Base-by-base conservation (phyloP, 1,139 yeast genomes). In the Lodderomyces margitis region DNA sequence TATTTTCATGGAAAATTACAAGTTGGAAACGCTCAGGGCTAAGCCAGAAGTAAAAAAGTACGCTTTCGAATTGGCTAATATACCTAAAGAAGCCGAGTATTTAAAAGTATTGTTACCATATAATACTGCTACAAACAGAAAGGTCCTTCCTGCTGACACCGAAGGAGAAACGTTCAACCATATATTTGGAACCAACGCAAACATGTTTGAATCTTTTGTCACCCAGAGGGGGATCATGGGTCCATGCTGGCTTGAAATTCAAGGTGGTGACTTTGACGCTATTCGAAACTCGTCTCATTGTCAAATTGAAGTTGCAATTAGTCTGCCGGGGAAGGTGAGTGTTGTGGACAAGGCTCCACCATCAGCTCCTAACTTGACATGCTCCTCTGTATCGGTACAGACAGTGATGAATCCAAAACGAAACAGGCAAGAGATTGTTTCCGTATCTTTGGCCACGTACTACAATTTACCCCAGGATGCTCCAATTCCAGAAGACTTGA, bases 171-270 rank as follows among this genome's bases (percentile, higher is more conserved):
- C 95, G 0, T 91, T 87, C 57, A 68, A 75, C 17, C 85, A 78
- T 46, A 87, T 88, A 3, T 89, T 91, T 65, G 98, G 98, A 37
- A 73, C 88, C 4, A 78, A 74, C 46, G 66, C 94, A 2, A 75
- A 75, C 44, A 70, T 87, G 32, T 89, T 92, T 62, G 98, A 92
- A 64, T 76, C 88, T 11, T 88, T 92, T 64, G 95, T 88, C 10
- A 58, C 89, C 23, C 87, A 85, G 58, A 76, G 87, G 52, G 82
- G 84, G 50, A 74, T 92, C 34, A 89, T 89, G 96, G 99, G 99
- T 5, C 99, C 99, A 1, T 89, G 98, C 58, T 92, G 98, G 98
- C 68, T 92, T 41, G 84, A 84, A 41, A 70, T 94, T 38, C 68
- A 74, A 34, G 72, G 77, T 37, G 84, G 84, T 36, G 80, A 83